These are phyloP conservation scores for Monosporascus sp. DNA, from an alignment of 2,329 filamentous ascomycete species.

Conservation along the genomic window DNA sequence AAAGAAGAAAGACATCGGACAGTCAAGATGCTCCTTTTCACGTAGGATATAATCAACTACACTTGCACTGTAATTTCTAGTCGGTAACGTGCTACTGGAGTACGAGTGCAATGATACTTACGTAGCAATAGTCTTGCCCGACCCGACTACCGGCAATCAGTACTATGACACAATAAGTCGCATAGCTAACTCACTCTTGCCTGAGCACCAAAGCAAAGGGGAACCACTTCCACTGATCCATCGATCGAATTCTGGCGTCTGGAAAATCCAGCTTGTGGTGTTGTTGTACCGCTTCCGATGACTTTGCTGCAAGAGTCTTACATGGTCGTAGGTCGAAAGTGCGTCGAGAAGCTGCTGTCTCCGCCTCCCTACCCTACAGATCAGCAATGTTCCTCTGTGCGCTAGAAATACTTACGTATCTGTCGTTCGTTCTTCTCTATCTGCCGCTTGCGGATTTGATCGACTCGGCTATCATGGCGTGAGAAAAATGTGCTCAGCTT, in stretches of 20 bases:
- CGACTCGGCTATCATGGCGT: background rate
- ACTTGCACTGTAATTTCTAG: conserved; percentile 11
- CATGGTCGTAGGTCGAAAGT: conserved; percentile 22
- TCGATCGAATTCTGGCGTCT: background rate
- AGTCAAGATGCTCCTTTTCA: background rate
- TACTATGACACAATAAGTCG: background rate
- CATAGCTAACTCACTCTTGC: conserved; percentile 22
- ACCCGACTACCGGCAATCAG: conserved; percentile 16
- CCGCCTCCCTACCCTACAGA: background rate
- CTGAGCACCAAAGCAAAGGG: conserved; percentile 24
- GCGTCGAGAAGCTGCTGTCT: conserved; percentile 20
- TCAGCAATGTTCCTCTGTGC: background rate
- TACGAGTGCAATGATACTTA: background rate
- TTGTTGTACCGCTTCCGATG: conserved; percentile 19
- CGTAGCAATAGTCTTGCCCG: conserved; percentile 22
- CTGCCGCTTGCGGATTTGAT: background rate
- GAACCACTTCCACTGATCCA: conserved; percentile 17
- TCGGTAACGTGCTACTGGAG: too few relatives aligned
- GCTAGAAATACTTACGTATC: background rate
- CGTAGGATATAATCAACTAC: conserved; percentile 14
- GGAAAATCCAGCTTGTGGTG: conserved; percentile 17
- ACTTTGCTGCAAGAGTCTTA: conserved; percentile 20
- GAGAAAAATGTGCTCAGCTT: conserved; percentile 2
- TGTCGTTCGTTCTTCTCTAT: background rate
- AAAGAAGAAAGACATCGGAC: conserved; percentile 21